Evolutionary conservation across 202 grass and related monocot species (phyloP).

Genomic region (Panicum hallii): DNA sequence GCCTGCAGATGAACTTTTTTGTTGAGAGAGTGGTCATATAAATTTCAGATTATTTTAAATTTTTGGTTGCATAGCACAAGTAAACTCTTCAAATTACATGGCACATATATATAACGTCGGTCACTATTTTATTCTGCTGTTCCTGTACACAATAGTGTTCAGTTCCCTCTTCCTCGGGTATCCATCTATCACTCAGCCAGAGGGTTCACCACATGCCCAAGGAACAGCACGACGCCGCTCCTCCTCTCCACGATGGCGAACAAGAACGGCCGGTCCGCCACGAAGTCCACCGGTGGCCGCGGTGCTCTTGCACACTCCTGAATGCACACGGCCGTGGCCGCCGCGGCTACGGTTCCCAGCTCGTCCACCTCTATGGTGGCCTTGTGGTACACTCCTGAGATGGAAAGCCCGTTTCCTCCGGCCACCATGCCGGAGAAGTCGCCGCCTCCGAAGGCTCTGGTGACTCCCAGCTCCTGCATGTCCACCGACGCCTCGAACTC

Average conservation of each 20-base stretch:
- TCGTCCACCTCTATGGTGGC: slow-evolving; percentile 55
- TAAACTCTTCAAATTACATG: neutral
- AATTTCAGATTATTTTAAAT: neutral
- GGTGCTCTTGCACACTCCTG: fast-evolving
- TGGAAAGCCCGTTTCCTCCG: neutral
- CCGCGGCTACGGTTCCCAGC: slow-evolving; percentile 39
- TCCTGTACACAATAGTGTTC: neutral
- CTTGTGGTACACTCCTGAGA: slow-evolving; percentile 40
- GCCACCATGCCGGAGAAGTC: slow-evolving; percentile 47
- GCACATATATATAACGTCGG: neutral
- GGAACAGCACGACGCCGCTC: slow-evolving; percentile 7
- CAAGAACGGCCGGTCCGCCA: slow-evolving; percentile 45
- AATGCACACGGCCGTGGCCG: neutral
- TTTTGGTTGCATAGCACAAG: neutral
- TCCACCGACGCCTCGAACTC: slow-evolving; percentile 38
- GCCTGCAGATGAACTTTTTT: neutral
- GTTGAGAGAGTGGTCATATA: neutral
- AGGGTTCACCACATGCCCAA: slow-evolving; percentile 46
- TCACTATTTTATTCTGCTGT: neutral
- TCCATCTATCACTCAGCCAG: neutral
- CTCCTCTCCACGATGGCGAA: slow-evolving; percentile 35
- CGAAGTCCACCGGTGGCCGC: slow-evolving; percentile 36
- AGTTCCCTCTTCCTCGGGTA: neutral
- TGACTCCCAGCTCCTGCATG: slow-evolving; percentile 36
- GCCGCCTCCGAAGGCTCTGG: slow-evolving; percentile 24